These are phyloP conservation scores for Hemileia vastatrix DNA, from an alignment of 1,284 basidiomycete genomes.

Conservation along the genomic window DNA sequence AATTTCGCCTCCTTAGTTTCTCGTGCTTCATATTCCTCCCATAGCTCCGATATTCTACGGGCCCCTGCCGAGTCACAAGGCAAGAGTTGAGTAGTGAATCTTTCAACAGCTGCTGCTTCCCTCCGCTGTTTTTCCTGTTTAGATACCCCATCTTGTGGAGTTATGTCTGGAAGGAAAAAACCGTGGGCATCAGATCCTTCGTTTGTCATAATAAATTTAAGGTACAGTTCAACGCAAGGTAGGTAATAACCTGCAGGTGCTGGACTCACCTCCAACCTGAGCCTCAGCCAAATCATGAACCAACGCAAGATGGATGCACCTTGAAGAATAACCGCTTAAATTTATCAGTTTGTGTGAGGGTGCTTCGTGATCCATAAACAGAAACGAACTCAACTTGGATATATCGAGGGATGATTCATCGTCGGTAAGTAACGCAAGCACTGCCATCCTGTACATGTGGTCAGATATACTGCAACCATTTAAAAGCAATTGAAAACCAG, in stretches of 20 bases:
- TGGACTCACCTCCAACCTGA: slow-evolving; percentile 16
- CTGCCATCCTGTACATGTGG: slow-evolving; percentile 21
- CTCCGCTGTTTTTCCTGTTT: slow-evolving; percentile 11
- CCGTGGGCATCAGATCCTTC: background rate
- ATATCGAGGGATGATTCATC: slow-evolving; percentile 7
- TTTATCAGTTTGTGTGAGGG: background rate
- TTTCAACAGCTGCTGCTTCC: slow-evolving; percentile 3
- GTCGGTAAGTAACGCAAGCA: slow-evolving; percentile 14
- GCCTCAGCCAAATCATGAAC: slow-evolving; percentile 17
- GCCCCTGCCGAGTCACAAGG: background rate
- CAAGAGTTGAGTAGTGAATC: slow-evolving; percentile 5
- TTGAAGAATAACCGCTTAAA: background rate
- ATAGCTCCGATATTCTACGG: background rate
- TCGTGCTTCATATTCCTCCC: slow-evolving; percentile 10
- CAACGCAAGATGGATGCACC: slow-evolving; percentile 14
- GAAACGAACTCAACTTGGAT: slow-evolving; percentile 6
- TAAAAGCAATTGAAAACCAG: background rate
- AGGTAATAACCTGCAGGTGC: background rate
- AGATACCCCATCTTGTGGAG: slow-evolving; percentile 11
- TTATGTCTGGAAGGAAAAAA: slow-evolving; percentile 7
- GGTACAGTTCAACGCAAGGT: background rate
- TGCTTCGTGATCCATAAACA: background rate
- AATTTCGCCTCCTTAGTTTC: slow-evolving; percentile 12
- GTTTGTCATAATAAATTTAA: background rate
- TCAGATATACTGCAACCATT: slow-evolving; percentile 5